Evolutionary conservation across 139 green algal species (phyloP).

Genomic region (Tetraselmis striata): DNA sequence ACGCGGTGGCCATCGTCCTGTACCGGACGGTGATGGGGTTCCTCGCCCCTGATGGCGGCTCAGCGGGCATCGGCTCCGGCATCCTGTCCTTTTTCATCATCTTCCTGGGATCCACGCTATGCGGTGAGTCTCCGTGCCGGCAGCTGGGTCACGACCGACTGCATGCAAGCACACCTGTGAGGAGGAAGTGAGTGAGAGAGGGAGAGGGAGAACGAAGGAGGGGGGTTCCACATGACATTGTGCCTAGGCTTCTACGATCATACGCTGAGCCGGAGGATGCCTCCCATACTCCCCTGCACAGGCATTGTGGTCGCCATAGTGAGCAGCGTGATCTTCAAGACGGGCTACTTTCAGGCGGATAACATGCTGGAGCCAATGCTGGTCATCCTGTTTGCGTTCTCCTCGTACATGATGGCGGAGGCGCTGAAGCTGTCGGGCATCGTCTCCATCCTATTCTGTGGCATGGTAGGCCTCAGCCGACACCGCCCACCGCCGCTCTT

Average conservation of each 20-base stretch:
- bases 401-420: constrained; percentile 55
- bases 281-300: too few relatives aligned
- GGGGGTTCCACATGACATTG: too few relatives aligned
- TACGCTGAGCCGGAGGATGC: too few relatives aligned
- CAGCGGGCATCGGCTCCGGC: constrained; percentile 3
- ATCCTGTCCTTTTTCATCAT: constrained; percentile 7
- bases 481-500: too few relatives aligned
- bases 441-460: constrained; percentile 67
- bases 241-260: too few relatives aligned
- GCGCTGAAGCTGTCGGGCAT: constrained; percentile 49
- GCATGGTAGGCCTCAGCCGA: too few relatives aligned
- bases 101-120: not conserved
- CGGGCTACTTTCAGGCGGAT: not conserved
- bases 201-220: too few relatives aligned
- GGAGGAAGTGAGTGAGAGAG: too few relatives aligned
- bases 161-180: too few relatives aligned
- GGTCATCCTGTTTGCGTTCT: constrained; percentile 8
- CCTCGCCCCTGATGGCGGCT: not conserved
- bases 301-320: constrained; percentile 2
- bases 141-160: too few relatives aligned
- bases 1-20: constrained; percentile 75
- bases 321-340: constrained; percentile 3
- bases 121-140: too few relatives aligned
- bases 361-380: constrained; percentile 1
- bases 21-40: constrained; percentile 39